A percentile compares a stretch with the other conserved stretches of the same genome.
Evolutionary conservation across 805 yeast species (phyloP).

Genomic region (Tetrapisispora nanseiensis): DNA sequence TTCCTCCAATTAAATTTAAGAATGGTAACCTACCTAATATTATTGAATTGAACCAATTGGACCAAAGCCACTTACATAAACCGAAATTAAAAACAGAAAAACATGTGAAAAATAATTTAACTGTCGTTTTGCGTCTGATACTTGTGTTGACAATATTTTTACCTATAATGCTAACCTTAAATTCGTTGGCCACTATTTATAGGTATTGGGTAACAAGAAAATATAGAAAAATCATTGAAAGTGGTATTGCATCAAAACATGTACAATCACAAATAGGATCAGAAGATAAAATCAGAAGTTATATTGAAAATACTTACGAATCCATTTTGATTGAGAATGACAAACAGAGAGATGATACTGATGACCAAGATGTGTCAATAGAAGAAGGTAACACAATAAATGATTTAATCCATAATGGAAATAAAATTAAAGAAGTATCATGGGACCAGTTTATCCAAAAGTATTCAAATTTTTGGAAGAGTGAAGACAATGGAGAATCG

Average conservation of each 20-base stretch:
- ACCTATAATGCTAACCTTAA: conserved; percentile 21
- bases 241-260: conserved; percentile 15
- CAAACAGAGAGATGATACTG: conserved; percentile 6
- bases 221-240: conserved; percentile 17
- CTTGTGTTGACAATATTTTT: conserved; percentile 10
- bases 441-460: conserved; percentile 23
- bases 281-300: conserved; percentile 18
- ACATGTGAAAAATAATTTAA: background rate
- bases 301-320: conserved; percentile 18
- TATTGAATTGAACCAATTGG: conserved; percentile 18
- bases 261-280: conserved; percentile 18
- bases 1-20: conserved; percentile 18
- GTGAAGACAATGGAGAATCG: conserved; percentile 2
- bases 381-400: background rate
- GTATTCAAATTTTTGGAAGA: conserved; percentile 13
- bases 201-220: conserved; percentile 21
- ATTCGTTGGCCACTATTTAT: conserved; percentile 24
- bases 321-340: conserved; percentile 15
- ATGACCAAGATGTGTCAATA: conserved; percentile 1
- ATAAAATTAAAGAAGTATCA: background rate
- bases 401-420: background rate
- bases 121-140: background rate
- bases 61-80: conserved; percentile 1
- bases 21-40: conserved; percentile 19
- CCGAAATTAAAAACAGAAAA: background rate